Base-by-base conservation (phyloP, 495 filamentous ascomycete species). In the Pseudoneurospora amorphoporcata region DNA sequence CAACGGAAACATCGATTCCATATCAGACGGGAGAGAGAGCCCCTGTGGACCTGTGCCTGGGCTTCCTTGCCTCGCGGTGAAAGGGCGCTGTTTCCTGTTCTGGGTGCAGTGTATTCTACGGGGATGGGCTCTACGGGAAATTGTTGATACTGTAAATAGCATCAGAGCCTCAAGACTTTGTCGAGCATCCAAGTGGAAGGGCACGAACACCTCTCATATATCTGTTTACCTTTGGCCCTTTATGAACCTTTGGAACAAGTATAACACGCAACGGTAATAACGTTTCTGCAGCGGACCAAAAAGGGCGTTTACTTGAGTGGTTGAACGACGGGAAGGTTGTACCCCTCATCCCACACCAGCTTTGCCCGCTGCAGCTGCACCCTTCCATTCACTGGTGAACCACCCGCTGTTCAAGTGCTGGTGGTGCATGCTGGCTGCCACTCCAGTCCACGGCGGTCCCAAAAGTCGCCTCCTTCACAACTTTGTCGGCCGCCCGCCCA, bases 401-500 rank as follows among this genome's bases (percentile, higher is more conserved):
- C 53, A 61, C 53, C 53, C 53, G 29, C 53, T 65, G 32, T 65
- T 35, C 53, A 65, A 65, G 53, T 65, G 29, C 53, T 14, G 47
- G 47, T 58, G 47, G 47, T 58, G 47, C 47, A 58, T 29, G 47
- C 53, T 65, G 53, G 53, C 53, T 35, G 53, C 53, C 53, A 65
- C 29, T 35, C 1, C 53, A 61, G 53, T 61, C 39, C 39, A 32
- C 29, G n/a, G 39, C 69, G 38, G 38, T 53, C 69, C 42, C 58
- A 43, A 35, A 35, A 47, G 29, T 35, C 29, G 69, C 42, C 69
- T 69, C 39, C 37, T 41, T 39, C 68, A 19, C 53, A 69, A 69
- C 35, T 19, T 19, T 40, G 40, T 70, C 73, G 70, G 47, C 72
- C 76, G 72, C 72, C 73, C 76, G 73, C 78, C 75, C 78, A 79